Conservation (phyloP, 2,329 filamentous ascomycete species). For the Lasiodiplodia hormozganensis region DNA sequence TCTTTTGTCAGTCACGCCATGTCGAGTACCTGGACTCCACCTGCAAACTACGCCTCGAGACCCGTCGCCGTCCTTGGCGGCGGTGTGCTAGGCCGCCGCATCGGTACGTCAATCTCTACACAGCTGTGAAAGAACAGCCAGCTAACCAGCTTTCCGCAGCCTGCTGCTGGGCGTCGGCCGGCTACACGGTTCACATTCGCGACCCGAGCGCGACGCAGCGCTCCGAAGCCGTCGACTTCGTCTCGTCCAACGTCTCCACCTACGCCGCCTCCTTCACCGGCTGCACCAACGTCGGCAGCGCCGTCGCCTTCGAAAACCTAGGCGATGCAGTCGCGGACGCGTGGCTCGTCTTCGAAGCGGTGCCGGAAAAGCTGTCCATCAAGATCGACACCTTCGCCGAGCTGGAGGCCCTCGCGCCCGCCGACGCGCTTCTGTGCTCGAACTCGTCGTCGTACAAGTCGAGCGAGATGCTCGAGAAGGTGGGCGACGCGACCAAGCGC, state of each 20-base stretch:
- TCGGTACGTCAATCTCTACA: slow-evolving; percentile 6
- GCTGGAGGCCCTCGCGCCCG: slow-evolving; percentile 51
- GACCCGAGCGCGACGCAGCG: slow-evolving; percentile 51
- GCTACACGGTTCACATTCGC: slow-evolving; percentile 52
- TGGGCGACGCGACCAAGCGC: slow-evolving; percentile 46
- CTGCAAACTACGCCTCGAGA: slow-evolving; percentile 32
- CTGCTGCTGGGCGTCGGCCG: slow-evolving; percentile 48
- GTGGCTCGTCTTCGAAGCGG: slow-evolving; percentile 63
- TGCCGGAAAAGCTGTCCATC: slow-evolving; percentile 58
- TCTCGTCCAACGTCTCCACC: slow-evolving; percentile 45
- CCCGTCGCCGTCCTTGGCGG: slow-evolving; percentile 33
- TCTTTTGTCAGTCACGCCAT: background rate
- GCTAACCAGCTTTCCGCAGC: background rate
- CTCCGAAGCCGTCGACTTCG: slow-evolving; percentile 49
- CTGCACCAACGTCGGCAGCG: slow-evolving; percentile 36
- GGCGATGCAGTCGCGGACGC: slow-evolving; percentile 51
- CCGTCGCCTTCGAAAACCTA: slow-evolving; percentile 47
- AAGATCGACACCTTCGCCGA: slow-evolving; percentile 59
- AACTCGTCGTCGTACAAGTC: slow-evolving; percentile 63
- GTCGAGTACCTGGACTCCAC: slow-evolving; percentile 13
- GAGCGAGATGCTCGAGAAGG: slow-evolving; percentile 55
- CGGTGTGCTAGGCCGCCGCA: slow-evolving; percentile 35
- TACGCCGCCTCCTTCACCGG: slow-evolving; percentile 29
- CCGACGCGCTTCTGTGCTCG: slow-evolving; percentile 57
- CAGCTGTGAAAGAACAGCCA: background rate